These are phyloP conservation scores for Seiridium unicorne DNA, from an alignment of 2,329 filamentous ascomycete genomes.

Conservation along the genomic window DNA sequence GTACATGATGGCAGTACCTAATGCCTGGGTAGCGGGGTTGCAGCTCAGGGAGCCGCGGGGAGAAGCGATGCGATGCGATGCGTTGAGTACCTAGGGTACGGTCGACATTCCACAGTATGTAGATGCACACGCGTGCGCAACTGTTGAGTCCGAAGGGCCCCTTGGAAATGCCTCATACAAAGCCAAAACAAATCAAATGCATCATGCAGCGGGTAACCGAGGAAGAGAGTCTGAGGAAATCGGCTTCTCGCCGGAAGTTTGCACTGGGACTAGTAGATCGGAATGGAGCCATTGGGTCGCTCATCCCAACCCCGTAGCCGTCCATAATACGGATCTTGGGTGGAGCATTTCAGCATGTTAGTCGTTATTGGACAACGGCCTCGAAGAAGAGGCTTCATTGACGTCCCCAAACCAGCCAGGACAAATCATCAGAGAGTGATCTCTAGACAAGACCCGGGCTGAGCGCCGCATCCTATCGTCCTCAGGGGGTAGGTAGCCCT, in stretches of 20 bases:
- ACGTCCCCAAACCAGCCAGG: too few relatives aligned
- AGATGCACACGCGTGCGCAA: background rate
- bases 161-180: constrained; percentile 1
- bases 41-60: too few relatives aligned
- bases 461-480: too few relatives aligned
- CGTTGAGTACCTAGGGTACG: background rate
- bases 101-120: background rate
- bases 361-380: background rate
- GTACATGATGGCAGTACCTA: too few relatives aligned
- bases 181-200: background rate
- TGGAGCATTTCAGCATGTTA: background rate
- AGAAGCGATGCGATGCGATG: background rate
- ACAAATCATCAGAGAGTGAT: too few relatives aligned
- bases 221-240: background rate
- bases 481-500: too few relatives aligned
- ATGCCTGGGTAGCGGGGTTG: too few relatives aligned
- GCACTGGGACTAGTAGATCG: background rate
- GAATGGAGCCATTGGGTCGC: background rate
- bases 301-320: background rate
- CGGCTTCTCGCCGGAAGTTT: background rate
- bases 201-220: background rate
- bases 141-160: background rate
- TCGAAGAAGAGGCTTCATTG: background rate
- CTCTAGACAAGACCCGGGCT: too few relatives aligned
- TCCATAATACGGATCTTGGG: background rate